Evolutionary conservation across 2,329 filamentous ascomycete species (phyloP).

Genomic region (Verticillium albo-atrum): DNA sequence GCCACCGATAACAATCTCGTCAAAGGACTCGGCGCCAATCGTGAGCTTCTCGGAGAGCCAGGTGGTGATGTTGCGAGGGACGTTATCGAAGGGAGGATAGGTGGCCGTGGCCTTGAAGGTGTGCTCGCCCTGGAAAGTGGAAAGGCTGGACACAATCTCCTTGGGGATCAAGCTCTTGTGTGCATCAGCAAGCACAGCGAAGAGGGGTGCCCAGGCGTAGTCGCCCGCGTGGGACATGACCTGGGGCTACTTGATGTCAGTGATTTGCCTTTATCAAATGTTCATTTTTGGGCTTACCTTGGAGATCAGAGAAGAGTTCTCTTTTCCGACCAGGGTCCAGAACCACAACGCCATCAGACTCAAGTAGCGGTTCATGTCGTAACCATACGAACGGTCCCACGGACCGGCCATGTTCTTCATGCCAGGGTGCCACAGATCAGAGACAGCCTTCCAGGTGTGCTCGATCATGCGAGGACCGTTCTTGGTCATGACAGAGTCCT

Average conservation of each 20-base stretch:
- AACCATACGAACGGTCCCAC: conserved; percentile 61
- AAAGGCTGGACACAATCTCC: conserved; percentile 32
- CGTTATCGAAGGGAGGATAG: conserved; percentile 54
- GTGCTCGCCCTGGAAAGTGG: conserved; percentile 47
- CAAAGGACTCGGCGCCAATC: conserved; percentile 56
- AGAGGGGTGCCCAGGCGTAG: conserved; percentile 52
- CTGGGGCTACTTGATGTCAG: conserved; percentile 30
- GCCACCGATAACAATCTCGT: conserved; percentile 51
- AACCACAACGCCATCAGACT: conserved; percentile 54
- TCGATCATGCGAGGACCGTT: conserved; percentile 47
- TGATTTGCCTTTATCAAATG: neutral
- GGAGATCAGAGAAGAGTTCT: conserved; percentile 27
- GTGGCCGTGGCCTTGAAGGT: conserved; percentile 47
- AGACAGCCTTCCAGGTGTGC: conserved; percentile 46
- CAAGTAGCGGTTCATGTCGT: conserved; percentile 59
- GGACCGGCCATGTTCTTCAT: conserved; percentile 59
- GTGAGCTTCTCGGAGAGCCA: conserved; percentile 53
- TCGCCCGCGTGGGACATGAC: conserved; percentile 56
- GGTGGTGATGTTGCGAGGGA: conserved; percentile 52
- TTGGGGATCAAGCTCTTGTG: conserved; percentile 43
- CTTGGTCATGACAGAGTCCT: conserved; percentile 46
- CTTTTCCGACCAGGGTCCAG: conserved; percentile 52
- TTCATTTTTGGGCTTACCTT: conserved; percentile 18
- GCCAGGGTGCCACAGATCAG: conserved; percentile 51
- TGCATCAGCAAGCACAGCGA: conserved; percentile 48